Base-by-base conservation (phyloP, 371 early-diverging fungal genomes). In the Circinella umbellata region DNA sequence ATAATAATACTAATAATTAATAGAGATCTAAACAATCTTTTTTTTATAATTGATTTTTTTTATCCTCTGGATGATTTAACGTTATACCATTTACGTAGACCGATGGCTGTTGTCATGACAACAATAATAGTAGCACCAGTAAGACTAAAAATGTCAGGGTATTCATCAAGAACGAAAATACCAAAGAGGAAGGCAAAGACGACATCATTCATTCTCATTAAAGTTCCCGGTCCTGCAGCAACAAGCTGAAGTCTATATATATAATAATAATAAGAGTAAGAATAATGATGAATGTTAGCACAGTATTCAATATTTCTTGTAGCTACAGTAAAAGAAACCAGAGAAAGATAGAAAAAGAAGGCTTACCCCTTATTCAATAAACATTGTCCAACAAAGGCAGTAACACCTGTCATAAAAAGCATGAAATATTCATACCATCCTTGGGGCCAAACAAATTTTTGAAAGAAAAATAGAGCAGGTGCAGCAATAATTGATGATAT, bases 171-270 rank as follows among this genome's bases (percentile, higher is more conserved):
- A 36, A 94, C 69, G 1, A 82, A 69, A 49, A 90, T 85, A 38
- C 94, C 93, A 76, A 91, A 89, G 34, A 92, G 61, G 79, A 91
- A 94, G 5, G 93, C 93, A 78, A 93, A 91, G 3, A 94, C 90
- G 17, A 95, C 89, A 73, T 95, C 94, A 63, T 90, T 80, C 80
- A 91, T 93, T 64, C 94, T 87, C 90, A 94, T 91, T 73, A 95
- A 63, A 1, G 91, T 90, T 17, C 80, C 82, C 68, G 75, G 49
- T 49, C 20, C 55, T 51, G n/a, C 51, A 36, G 38, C 17, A 38
- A 57, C 36, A 53, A 18, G n/a, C 51, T 51, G 20, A 51, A 48
- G 35, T 10, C 85, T 83, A 27, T 0, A 10, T 39, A 67, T 69
- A 37, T 85, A 90, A 47, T 47, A 90, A 47, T 47, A 47, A 9